phyloP scores from a whole-genome alignment of 768 basidiomycete genomes.

The Chlorophyllum brunneum region DNA sequence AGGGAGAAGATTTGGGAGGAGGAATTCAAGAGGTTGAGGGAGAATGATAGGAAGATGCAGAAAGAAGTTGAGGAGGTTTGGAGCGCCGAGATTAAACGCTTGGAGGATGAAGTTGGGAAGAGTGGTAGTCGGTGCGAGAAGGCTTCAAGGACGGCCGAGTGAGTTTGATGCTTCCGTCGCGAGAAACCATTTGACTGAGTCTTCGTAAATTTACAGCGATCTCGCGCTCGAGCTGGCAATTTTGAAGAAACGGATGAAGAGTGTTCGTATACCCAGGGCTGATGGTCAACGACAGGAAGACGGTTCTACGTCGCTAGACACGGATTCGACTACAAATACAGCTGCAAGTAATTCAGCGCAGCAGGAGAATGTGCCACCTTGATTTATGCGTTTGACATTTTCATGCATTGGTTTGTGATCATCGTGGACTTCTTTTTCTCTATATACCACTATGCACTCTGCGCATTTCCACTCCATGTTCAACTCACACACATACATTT shows the following conservation, averaged over 20 bases:
- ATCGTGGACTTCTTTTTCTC: not conserved
- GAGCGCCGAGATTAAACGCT: conserved; percentile 47
- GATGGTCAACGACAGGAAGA: not conserved
- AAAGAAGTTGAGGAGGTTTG: conserved; percentile 62
- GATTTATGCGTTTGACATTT: conserved; percentile 1
- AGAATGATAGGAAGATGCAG: conserved; percentile 44
- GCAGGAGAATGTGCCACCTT: conserved; percentile 3
- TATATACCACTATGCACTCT: not conserved
- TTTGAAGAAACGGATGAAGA: conserved; percentile 63
- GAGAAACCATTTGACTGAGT: no score
- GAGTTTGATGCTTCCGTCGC: conserved; percentile 23
- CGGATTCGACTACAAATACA: not conserved
- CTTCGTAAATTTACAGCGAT: conserved; percentile 33
- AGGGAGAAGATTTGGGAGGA: conserved; percentile 42
- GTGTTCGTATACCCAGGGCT: not conserved
- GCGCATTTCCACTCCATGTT: not conserved
- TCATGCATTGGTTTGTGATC: no score
- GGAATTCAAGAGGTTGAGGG: conserved; percentile 43
- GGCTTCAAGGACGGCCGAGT: conserved; percentile 62
- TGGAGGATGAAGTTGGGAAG: conserved; percentile 52
- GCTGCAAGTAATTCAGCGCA: not conserved
- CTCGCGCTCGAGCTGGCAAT: conserved; percentile 63
- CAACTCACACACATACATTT: not conserved
- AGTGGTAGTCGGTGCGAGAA: conserved; percentile 52
- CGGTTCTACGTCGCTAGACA: not conserved